Conservation (phyloP, 768 basidiomycete genomes). For the Neoboletus brunneissimus region DNA sequence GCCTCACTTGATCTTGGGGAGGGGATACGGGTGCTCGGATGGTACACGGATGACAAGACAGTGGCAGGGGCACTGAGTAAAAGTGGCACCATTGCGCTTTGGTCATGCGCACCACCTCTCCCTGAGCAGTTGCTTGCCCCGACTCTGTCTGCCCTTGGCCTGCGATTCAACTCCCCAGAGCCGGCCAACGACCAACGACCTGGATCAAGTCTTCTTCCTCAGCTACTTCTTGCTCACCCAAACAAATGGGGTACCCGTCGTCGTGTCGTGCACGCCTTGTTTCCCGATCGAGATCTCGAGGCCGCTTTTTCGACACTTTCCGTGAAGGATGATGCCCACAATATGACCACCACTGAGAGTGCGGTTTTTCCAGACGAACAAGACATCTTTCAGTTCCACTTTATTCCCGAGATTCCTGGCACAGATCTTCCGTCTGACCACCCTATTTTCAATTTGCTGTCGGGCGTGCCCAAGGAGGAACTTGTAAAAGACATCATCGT, state of each 20-base stretch:
- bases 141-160: slow-evolving; percentile 28
- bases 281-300: slow-evolving; percentile 19
- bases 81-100: slow-evolving; percentile 25
- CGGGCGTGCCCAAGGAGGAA: slow-evolving; percentile 36
- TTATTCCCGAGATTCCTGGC: slow-evolving; percentile 29
- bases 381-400: slow-evolving; percentile 68
- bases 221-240: slow-evolving; percentile 30
- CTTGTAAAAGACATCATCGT: slow-evolving; percentile 57
- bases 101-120: slow-evolving; percentile 31
- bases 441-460: slow-evolving; percentile 17
- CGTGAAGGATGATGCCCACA: slow-evolving; percentile 42
- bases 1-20: slow-evolving; percentile 20
- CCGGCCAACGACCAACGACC: neutral
- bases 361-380: slow-evolving; percentile 57
- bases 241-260: slow-evolving; percentile 18
- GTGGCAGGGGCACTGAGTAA: slow-evolving; percentile 27
- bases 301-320: slow-evolving; percentile 50
- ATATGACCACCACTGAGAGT: slow-evolving; percentile 11
- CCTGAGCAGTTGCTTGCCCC: slow-evolving; percentile 19
- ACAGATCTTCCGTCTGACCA: slow-evolving; percentile 22
- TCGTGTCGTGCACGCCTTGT: slow-evolving; percentile 16
- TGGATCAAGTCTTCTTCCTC: slow-evolving; percentile 20
- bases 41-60: slow-evolving; percentile 16
- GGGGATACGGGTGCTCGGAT: slow-evolving; percentile 14
- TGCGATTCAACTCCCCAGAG: slow-evolving; percentile 9